Conservation (phyloP, 345 rosid species). For the Populus nigra region DNA sequence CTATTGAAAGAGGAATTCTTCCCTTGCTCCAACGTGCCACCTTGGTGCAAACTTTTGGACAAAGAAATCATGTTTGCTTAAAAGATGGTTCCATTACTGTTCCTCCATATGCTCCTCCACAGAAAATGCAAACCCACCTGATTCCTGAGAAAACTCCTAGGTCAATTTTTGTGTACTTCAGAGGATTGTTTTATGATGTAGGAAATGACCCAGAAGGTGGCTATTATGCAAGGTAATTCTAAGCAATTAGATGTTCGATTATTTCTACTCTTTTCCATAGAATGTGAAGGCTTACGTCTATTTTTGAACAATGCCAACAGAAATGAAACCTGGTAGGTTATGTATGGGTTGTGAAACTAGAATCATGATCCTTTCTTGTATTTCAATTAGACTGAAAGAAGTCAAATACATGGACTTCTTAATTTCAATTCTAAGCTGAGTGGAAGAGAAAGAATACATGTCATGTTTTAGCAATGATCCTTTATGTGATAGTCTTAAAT, state of each 20-base stretch:
- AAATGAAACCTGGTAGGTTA: not conserved
- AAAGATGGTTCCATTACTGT: constrained; percentile 80
- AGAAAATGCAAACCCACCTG: constrained; percentile 81
- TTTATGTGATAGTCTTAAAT: not conserved
- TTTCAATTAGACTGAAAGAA: not conserved
- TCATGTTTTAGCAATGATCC: not conserved
- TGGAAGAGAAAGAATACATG: not conserved
- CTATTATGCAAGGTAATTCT: constrained; percentile 79
- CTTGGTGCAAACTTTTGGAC: constrained; percentile 94
- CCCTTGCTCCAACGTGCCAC: constrained; percentile 73
- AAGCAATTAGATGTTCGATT: not conserved
- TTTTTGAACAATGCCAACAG: not conserved
- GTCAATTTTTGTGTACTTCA: constrained; percentile 90
- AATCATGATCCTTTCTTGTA: not conserved
- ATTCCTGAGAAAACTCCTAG: constrained; percentile 77
- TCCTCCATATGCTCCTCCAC: constrained; percentile 96
- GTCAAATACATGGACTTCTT: not conserved
- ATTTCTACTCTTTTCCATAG: not conserved
- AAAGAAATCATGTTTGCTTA: constrained; percentile 86
- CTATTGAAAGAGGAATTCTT: constrained; percentile 80
- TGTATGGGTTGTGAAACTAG: not conserved
- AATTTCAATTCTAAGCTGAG: not conserved
- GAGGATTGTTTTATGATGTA: constrained; percentile 89
- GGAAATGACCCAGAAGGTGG: constrained; percentile 98
- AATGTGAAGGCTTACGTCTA: not conserved